Base-by-base conservation (phyloP, 2,329 filamentous ascomycete genomes). In the Colletotrichum lupini region DNA sequence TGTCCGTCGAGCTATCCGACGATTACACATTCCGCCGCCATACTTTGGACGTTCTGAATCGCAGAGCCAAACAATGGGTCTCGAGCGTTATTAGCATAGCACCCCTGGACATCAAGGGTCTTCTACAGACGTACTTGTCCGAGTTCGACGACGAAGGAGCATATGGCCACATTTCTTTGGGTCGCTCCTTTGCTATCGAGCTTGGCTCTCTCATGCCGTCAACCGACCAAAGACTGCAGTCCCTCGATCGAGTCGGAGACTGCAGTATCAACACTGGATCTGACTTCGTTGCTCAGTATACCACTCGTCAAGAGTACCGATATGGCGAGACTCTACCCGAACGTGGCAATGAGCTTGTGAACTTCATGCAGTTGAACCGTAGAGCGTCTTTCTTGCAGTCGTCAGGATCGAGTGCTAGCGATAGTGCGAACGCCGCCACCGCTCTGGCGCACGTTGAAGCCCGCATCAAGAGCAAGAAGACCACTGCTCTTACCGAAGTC, bases 201-300 rank as follows among this genome's bases (percentile, higher is more conserved):
- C 94, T 98, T 86, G 97, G 97, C 4, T 94, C 94, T 9, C 87
- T 93, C 19, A 94, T 99, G 68, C 96, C 97, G 5, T 88, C 89
- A 5, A 95, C 93, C 11, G 96, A 99, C 80, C 95, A 97, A 79
- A 91, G 95, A 75, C 87, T 99, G 55, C 92, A 90, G 77, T 95
- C 94, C 7, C 91, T 99, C 61, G 94, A 97, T 76, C 89, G 88
- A 46, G 89, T 94, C 75, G 92, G 93, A 22, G 91, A 92, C 60
- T 90, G 91, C 67, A 91, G 91, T 75, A 92, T 98, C 81, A 98
- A 98, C 80, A 95, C 95, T 12, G 95, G 94, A 0, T 98, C 97
- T 2, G 96, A 98, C 80, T 98, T 99, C 78, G 91, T 99, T 79
- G 95, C 97, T 1, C 96, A 99, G 80, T 99, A 99, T 81, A 98